Base-by-base conservation (phyloP, 306 rosid species). In the Calophaca sinica region DNA sequence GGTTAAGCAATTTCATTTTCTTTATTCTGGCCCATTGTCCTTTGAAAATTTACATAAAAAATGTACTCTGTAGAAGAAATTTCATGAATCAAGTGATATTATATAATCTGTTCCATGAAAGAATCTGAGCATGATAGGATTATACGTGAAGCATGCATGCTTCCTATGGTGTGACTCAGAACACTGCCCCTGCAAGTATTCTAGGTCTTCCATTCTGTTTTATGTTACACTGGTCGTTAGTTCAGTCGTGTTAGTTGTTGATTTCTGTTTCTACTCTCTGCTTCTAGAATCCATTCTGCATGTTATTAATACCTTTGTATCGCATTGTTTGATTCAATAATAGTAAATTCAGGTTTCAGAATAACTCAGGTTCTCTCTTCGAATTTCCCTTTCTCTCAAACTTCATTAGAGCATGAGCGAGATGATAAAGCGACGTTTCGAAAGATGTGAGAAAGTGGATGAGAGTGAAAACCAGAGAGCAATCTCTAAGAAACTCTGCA, bases 1-100 rank as follows among this genome's bases (percentile, higher is more conserved):
- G 64, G 62, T 70, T 44, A 44, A 70, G 49, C 31, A 64, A 39
- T 78, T 80, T 70, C 45, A 41, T 52, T 65, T 6, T 75, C 26
- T 74, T 82, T 75, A 51, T 77, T 52, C 49, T 75, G 5, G 13
- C 14, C 55, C 41, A 51, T 76, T 67, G 62, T 64, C 29, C 26
- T 58, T 55, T 41, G 64, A 33, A 68, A 53, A 5, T 48, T 36
- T 53, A 51, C 73, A 14, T 79, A 53, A 38, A 68, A 20, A 20
- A 48, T 36, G 60, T 54, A 50, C 52, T 68, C 10, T 54, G 33
- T 78, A 15, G 69, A 78, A 61, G 64, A 78, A 31, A 48, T 52
- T 68, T 52, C 68, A 53, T 41, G 44, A 69, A 33, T 13, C 4
- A 48, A 38, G 73, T 53, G 14, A 10, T 39, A 28, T 66, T 42